Conservation (phyloP, 306 rosid genomes). For the Argentina anserina region DNA sequence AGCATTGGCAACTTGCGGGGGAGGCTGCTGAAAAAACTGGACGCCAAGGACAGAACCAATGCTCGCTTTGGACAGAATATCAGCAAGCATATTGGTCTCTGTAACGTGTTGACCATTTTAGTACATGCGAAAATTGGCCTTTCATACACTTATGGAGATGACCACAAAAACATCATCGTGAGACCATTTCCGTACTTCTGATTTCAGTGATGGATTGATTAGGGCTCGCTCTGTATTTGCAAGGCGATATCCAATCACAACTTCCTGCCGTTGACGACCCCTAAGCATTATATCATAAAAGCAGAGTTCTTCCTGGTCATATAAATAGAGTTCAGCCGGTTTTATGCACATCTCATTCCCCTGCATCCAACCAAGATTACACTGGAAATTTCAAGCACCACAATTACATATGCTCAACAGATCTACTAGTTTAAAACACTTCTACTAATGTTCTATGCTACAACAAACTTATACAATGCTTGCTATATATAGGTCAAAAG, state of each 20-base stretch:
- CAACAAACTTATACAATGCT: background rate
- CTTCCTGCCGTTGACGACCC: conserved; percentile 77
- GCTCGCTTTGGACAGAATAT: no score
- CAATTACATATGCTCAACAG: background rate
- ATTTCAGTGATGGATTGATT: conserved; percentile 73
- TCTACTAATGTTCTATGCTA: background rate
- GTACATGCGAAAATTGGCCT: background rate
- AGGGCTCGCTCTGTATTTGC: conserved; percentile 66
- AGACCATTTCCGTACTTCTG: conserved; percentile 70
- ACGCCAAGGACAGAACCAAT: background rate
- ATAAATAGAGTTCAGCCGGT: conserved; percentile 88
- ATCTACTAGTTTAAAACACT: background rate
- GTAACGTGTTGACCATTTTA: background rate
- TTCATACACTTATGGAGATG: conserved; percentile 54
- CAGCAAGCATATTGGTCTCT: no score
- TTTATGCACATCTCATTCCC: conserved; percentile 90
- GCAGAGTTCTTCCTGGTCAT: conserved; percentile 84
- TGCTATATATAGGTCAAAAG: background rate
- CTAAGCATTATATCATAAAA: conserved; percentile 83
- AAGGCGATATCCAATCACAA: conserved; percentile 79
- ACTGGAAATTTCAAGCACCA: background rate
- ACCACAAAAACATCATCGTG: conserved; percentile 84
- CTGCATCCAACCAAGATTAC: conserved; percentile 48
- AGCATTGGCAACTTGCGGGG: background rate
- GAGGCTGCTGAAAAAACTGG: background rate